Conservation (phyloP, 345 rosid species). For the Acer campestre region DNA sequence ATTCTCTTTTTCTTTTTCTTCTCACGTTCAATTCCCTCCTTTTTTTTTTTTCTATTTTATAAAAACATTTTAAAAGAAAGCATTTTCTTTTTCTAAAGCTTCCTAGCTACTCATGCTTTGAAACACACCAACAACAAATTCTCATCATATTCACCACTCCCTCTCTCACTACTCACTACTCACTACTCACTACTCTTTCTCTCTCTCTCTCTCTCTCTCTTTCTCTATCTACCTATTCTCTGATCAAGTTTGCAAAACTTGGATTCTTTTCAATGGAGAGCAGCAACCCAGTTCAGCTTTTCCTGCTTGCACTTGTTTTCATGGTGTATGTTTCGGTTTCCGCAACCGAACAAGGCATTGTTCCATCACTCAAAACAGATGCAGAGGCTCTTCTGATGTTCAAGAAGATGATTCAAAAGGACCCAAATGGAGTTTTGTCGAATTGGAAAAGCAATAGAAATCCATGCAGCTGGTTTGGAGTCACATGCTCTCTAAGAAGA, state of each 20-base stretch:
- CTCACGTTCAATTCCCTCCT: slow-evolving; percentile 16
- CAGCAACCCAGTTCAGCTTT: slow-evolving; percentile 37
- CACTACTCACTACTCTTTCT: slow-evolving; percentile 31
- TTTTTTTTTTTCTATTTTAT: slow-evolving; percentile 27
- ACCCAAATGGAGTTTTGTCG: slow-evolving; percentile 64
- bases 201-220: slow-evolving; percentile 23
- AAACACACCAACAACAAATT: slow-evolving; percentile 32
- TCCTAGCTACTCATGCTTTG: slow-evolving; percentile 26
- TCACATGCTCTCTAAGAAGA: slow-evolving; percentile 70
- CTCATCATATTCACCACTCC: slow-evolving; percentile 51
- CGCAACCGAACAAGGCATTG: slow-evolving; percentile 23
- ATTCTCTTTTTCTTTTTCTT: background rate
- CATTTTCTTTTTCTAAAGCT: slow-evolving; percentile 44
- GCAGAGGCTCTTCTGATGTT: slow-evolving; percentile 63
- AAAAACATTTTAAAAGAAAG: slow-evolving; percentile 21
- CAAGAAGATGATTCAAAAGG: slow-evolving; percentile 67
- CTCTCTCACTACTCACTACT: slow-evolving; percentile 34
- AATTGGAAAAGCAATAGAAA: slow-evolving; percentile 54
- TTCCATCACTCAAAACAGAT: slow-evolving; percentile 67
- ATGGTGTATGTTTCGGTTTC: slow-evolving; percentile 34
- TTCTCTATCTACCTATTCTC: slow-evolving; percentile 10
- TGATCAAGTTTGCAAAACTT: slow-evolving; percentile 14
- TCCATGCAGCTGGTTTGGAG: slow-evolving; percentile 78
- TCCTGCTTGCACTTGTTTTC: slow-evolving; percentile 27
- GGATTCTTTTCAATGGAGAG: slow-evolving; percentile 52